A percentile compares a stretch with the other conserved stretches of the same genome.
These are phyloP conservation scores for Debaryomycetaceae sp. DNA, from an alignment of 1,139 yeast species.

Conservation along the genomic window DNA sequence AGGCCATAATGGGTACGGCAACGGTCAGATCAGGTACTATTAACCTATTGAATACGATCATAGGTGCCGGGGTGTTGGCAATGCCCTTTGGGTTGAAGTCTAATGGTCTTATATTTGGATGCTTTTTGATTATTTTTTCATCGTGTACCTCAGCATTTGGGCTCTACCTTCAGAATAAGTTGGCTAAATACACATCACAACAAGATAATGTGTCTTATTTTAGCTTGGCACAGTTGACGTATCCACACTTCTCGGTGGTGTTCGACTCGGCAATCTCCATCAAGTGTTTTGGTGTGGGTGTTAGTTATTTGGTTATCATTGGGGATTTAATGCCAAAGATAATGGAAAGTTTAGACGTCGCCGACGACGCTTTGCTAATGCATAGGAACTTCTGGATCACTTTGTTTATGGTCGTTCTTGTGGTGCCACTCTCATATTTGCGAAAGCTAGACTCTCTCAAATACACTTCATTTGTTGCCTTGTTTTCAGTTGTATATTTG, in stretches of 20 bases:
- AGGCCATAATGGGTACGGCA: conserved; percentile 25
- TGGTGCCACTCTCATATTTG: conserved; percentile 69
- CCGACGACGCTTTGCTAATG: conserved; percentile 18
- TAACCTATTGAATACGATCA: conserved; percentile 51
- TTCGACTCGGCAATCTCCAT: conserved; percentile 55
- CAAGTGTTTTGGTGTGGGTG: conserved; percentile 86
- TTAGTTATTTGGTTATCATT: conserved; percentile 80
- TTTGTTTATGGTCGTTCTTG: conserved; percentile 54
- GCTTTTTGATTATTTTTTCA: conserved; percentile 43
- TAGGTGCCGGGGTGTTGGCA: conserved; percentile 57
- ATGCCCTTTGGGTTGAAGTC: conserved; percentile 54
- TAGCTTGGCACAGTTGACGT: conserved; percentile 51
- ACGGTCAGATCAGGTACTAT: conserved; percentile 49
- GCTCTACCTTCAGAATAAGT: conserved; percentile 48
- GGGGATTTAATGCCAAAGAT: conserved; percentile 90
- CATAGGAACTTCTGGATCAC: conserved; percentile 70
- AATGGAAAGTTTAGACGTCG: conserved; percentile 38
- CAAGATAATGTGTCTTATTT: conserved; percentile 51
- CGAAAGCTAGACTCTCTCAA: conserved; percentile 78
- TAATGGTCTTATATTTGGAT: conserved; percentile 50
- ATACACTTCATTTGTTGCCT: conserved; percentile 82
- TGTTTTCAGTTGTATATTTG: conserved; percentile 76
- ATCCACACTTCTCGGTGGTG: conserved; percentile 44
- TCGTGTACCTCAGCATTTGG: conserved; percentile 52
- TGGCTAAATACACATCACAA: conserved; percentile 47